Evolutionary conservation across 1,284 basidiomycete genomes (phyloP), one percentile per base, ranked within the genome.

Genomic region (Malassezia sp.): DNA sequence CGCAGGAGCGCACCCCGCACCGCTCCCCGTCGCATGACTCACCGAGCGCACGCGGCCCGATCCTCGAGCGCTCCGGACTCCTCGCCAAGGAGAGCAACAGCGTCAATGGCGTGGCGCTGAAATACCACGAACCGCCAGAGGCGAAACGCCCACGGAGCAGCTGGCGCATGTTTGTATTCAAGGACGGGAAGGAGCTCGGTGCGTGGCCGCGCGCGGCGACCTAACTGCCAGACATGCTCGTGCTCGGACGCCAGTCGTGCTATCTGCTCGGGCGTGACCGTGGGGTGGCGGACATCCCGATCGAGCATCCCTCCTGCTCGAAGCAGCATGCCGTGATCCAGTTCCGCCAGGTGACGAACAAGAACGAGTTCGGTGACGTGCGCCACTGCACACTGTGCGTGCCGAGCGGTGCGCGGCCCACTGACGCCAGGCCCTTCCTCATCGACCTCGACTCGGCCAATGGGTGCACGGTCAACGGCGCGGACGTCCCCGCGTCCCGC

Each of bases 291-390:
- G 93, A 97, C 65, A 85, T 97, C 52, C 78, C 83, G 2, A 74
- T 95, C 30, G 88, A 91, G 51, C 91, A 99, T 69, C 89, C 90
- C 1, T 96, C 90, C 4, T 89, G 85, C 59, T 97, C 91, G 1
- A 99, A 99, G 70, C 93, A 99, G 70, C 93, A 99, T 66, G 90
- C 91, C 18, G 93, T 83, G 4, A 82, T 97, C 29, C 93, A 99
- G 73, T 89, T 84, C 73, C 83, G 91, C 18, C 82, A 83, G 62
- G 77, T 91, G 2, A 79, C 79, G 54, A 80, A 84, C 60, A 84
- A 83, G 62, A 85, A 91, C 69, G 88, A 96, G 67, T 86, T 81
- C 60, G 91, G 91, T 2, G 79, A 78, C 44, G 74, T 77, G 7
- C 87, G 84, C 64, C 76, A 53, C 32, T 45, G 37, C 18, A 52